A percentile compares a stretch with the other conserved stretches of the same genome.
phyloP scores from a whole-genome alignment of 2,329 filamentous ascomycete genomes.

The Monosporascus sp. region DNA sequence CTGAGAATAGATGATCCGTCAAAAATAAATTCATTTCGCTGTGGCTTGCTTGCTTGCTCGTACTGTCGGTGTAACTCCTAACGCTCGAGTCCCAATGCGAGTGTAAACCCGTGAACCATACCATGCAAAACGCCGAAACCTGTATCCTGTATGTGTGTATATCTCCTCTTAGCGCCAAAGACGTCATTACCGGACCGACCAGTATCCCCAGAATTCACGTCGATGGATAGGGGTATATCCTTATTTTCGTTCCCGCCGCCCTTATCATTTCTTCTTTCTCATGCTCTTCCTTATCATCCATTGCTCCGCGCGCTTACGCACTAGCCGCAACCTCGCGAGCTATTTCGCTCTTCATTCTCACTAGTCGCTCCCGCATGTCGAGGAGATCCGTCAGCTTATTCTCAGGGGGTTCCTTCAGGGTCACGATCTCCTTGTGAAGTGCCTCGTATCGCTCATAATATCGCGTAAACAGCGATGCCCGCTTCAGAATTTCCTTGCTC shows the following conservation, averaged over 20 bases:
- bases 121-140: too few relatives aligned
- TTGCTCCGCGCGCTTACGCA: conserved; percentile 3
- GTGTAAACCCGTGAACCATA: too few relatives aligned
- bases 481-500: conserved; percentile 43
- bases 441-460: conserved; percentile 53
- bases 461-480: conserved; percentile 50
- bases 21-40: too few relatives aligned
- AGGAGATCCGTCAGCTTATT: conserved; percentile 46
- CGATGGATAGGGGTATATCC: background rate
- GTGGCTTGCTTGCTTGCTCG: too few relatives aligned
- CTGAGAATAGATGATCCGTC: too few relatives aligned
- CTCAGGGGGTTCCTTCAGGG: conserved; percentile 43
- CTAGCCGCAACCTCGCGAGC: conserved; percentile 38
- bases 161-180: too few relatives aligned
- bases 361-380: conserved; percentile 49
- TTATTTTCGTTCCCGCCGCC: background rate
- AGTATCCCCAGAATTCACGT: background rate
- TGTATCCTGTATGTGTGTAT: too few relatives aligned
- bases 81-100: too few relatives aligned
- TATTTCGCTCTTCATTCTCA: conserved; percentile 55
- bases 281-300: background rate
- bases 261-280: background rate
- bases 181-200: background rate
- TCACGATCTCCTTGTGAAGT: conserved; percentile 50
- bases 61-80: too few relatives aligned